Evolutionary conservation across 2,329 filamentous ascomycete species (phyloP).

Genomic region (Pseudonectria buxi): DNA sequence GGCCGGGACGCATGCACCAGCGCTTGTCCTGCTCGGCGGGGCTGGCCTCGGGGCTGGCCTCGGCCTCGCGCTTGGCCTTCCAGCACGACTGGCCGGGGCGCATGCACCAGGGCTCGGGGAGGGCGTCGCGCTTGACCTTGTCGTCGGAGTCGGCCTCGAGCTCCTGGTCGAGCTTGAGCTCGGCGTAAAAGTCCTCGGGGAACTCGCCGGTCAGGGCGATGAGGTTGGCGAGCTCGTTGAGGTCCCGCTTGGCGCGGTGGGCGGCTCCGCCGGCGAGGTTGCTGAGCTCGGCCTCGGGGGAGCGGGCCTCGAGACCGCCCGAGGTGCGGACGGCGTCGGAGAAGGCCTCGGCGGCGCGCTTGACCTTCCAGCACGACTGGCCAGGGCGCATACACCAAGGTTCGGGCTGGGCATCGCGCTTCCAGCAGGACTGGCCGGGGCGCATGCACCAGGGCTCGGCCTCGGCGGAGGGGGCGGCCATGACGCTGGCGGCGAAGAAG

Average conservation of each 20-base stretch:
- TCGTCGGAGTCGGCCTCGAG: conserved; percentile 23
- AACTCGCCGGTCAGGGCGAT: conserved; percentile 25
- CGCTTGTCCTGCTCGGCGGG: conserved; percentile 14
- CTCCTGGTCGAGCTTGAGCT: conserved; percentile 22
- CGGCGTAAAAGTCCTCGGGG: conserved; percentile 26
- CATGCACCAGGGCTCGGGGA: conserved; percentile 18
- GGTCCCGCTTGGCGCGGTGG: conserved; percentile 31
- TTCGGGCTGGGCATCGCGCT: conserved; percentile 15
- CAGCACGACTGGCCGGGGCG: conserved; percentile 29
- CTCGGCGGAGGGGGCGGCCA: conserved; percentile 13
- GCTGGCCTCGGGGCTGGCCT: conserved; percentile 17
- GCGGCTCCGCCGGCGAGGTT: conserved; percentile 30
- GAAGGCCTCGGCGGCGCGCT: conserved; percentile 33
- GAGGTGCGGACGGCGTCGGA: conserved; percentile 21
- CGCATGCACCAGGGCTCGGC: conserved; percentile 6
- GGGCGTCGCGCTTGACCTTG: conserved; percentile 3
- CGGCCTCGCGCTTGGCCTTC: conserved; percentile 28
- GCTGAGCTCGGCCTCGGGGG: conserved; percentile 20
- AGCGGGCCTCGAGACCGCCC: conserved; percentile 20
- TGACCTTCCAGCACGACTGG: conserved; percentile 35
- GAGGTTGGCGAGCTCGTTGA: conserved; percentile 33
- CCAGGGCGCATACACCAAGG: conserved; percentile 33
- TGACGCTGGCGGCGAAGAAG: conserved; percentile 11
- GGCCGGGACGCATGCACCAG: conserved; percentile 30
- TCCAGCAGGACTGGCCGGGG: conserved; percentile 11